Evolutionary conservation across 805 yeast genomes (phyloP), one percentile per base, ranked within the genome.

Genomic region (Starmerella sirachaensis): DNA sequence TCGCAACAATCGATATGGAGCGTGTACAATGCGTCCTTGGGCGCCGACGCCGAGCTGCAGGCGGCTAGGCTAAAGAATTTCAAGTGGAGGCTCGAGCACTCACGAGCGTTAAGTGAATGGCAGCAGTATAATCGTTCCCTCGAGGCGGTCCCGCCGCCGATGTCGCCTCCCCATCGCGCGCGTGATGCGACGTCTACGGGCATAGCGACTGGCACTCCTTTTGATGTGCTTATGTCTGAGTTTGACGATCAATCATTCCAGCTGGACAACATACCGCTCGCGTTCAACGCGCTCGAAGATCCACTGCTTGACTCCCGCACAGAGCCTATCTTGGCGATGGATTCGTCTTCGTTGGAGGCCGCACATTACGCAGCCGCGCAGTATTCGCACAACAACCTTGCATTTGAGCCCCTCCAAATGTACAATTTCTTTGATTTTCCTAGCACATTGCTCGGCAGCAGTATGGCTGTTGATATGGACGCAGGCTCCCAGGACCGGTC

Each of bases 271-370:
- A 39, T 45, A 12, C 48, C 48, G 6, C 31, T 45, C 9, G 48
- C 48, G n/a, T 45, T 45, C 42, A 45, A 45, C 26, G 48, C 40
- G 9, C 42, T 45, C n/a, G 48, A 45, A 13, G 48, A 45, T 40
- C 43, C 46, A n/a, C 24, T 16, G n/a, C n/a, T n/a, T n/a, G n/a
- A n/a, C n/a, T n/a, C n/a, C n/a, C n/a, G n/a, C n/a, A n/a, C n/a
- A n/a, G n/a, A n/a, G n/a, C n/a, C n/a, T n/a, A n/a, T n/a, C n/a
- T n/a, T n/a, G n/a, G n/a, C n/a, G n/a, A n/a, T n/a, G n/a, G n/a
- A n/a, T n/a, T 31, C 11, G 7, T 31, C 14, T 20, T 18, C 16
- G 27, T 6, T 6, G 35, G 21, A 9, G 21, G 35, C 27, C 12
- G n/a, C 26, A 23, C 12, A 11, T 23, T 23, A 23, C 12, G 26